Percentiles rank a stretch among this genome's conserved stretches.
These are phyloP conservation scores for Amphicarpaea edgeworthii DNA, from an alignment of 306 rosid species.

Conservation along the genomic window DNA sequence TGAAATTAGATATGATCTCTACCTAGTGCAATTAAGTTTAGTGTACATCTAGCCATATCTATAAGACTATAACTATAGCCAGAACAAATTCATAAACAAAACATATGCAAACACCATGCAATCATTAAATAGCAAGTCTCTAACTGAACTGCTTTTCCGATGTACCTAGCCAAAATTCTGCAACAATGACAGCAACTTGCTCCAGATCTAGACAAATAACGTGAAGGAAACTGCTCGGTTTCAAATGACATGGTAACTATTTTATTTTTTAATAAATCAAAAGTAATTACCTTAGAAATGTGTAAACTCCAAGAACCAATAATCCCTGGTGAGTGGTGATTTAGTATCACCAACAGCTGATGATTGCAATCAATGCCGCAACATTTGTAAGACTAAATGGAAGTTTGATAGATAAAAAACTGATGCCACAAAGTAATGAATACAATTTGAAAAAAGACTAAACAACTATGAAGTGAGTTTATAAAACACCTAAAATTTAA, in stretches of 20 bases:
- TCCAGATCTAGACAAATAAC: not conserved
- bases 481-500: not conserved
- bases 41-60: not conserved
- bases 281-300: not conserved
- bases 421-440: conserved; percentile 8
- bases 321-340: not conserved
- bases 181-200: not conserved
- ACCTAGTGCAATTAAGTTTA: not conserved
- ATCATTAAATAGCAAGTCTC: not conserved
- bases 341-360: conserved; percentile 1
- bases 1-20: not conserved
- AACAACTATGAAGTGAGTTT: conserved; percentile 28
- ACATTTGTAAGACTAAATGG: conserved; percentile 14
- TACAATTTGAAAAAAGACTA: conserved; percentile 5
- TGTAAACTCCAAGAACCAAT: not conserved
- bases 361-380: conserved; percentile 25
- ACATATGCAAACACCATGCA: not conserved
- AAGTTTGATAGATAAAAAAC: conserved; percentile 6
- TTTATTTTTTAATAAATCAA: not conserved
- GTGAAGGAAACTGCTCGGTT: conserved; percentile 1
- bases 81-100: no score
- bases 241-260: not conserved
- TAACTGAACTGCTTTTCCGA: not conserved
- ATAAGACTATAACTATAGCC: no score
- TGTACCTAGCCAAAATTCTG: not conserved